Evolutionary conservation across 2,329 filamentous ascomycete species (phyloP).

Genomic region (Fusarium sp.): DNA sequence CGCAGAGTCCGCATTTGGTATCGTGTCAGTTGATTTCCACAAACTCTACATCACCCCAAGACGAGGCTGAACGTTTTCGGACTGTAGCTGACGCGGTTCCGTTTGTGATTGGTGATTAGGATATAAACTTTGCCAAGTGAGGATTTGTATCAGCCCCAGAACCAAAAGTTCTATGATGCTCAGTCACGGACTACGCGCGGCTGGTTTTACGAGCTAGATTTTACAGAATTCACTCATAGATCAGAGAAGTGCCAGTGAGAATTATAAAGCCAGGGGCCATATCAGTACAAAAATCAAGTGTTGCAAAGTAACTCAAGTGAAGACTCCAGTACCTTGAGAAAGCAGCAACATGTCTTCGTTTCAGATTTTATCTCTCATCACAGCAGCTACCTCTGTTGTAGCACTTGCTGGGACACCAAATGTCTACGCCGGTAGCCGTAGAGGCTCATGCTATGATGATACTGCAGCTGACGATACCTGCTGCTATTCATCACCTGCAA

Average conservation of each 20-base stretch:
- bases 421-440: neutral
- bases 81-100: constrained; percentile 5
- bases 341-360: neutral
- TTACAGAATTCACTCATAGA: neutral
- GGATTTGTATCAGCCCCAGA: neutral
- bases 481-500: constrained; percentile 13
- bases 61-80: constrained; percentile 2
- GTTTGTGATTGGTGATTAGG: neutral
- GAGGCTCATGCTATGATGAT: constrained; percentile 1
- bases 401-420: constrained; percentile 17
- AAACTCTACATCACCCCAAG: neutral
- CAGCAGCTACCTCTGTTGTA: constrained; percentile 9
- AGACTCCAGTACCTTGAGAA: neutral
- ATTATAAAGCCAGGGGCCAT: constrained; percentile 7
- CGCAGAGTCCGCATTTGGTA: constrained; percentile 13
- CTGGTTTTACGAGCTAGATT: neutral
- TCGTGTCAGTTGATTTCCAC: neutral
- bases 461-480: neutral
- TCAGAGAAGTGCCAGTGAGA: neutral
- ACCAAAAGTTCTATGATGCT: constrained; percentile 13
- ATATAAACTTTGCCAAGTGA: neutral
- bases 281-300: neutral
- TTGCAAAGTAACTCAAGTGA: neutral
- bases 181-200: neutral
- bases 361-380: constrained; percentile 1